Conservation (phyloP, 148 eudicot genomes). For the Fallopia convolvulus region DNA sequence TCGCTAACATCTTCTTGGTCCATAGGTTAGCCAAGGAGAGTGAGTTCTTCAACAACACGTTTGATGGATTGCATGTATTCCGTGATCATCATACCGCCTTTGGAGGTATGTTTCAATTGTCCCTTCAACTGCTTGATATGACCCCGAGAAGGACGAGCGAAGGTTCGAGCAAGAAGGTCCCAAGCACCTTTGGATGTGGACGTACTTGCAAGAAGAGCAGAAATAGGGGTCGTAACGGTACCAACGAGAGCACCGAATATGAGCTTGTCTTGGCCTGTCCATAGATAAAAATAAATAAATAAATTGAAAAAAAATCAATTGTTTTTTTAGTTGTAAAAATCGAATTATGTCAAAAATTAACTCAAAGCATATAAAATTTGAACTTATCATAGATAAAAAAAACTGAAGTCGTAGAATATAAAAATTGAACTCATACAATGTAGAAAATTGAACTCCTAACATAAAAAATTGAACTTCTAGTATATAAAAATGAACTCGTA, state of each 20-base stretch:
- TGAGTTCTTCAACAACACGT: neutral
- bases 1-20: slow-evolving; percentile 8
- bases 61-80: neutral
- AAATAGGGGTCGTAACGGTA: neutral
- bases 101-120: neutral
- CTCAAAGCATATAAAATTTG: too few relatives aligned
- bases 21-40: neutral
- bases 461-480: too few relatives aligned
- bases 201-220: neutral
- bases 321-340: too few relatives aligned
- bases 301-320: too few relatives aligned
- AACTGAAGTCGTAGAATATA: too few relatives aligned
- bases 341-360: too few relatives aligned
- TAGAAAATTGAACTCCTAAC: too few relatives aligned
- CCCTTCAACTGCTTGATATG: slow-evolving; percentile 14
- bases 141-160: neutral
- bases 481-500: too few relatives aligned
- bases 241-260: slow-evolving; percentile 7
- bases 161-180: neutral
- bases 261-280: slow-evolving; percentile 8
- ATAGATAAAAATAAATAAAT: too few relatives aligned
- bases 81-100: neutral
- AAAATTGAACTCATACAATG: too few relatives aligned
- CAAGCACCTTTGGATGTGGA: neutral
- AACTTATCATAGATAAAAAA: too few relatives aligned